A percentile compares a stretch with the other conserved stretches of the same genome.
Evolutionary conservation across 2,329 filamentous ascomycete genomes (phyloP).

Genomic region (Laburnicola sp.): DNA sequence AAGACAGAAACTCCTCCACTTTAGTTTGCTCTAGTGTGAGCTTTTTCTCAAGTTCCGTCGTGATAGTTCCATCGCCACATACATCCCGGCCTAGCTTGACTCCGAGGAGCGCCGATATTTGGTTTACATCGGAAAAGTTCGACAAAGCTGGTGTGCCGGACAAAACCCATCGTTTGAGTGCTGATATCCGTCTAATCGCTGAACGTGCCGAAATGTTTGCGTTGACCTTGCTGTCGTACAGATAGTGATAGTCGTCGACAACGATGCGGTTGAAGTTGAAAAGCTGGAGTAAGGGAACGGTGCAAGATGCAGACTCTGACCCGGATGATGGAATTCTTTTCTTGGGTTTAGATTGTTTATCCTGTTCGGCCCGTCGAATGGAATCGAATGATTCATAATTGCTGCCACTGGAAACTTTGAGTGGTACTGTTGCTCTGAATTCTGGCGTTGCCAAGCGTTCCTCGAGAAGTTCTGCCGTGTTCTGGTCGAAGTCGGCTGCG

Average conservation of each 20-base stretch:
- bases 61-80: slow-evolving; percentile 50
- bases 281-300: slow-evolving; percentile 55
- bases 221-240: slow-evolving; percentile 45
- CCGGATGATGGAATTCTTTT: slow-evolving; percentile 23
- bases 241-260: slow-evolving; percentile 67
- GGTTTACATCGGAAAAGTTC: slow-evolving; percentile 62
- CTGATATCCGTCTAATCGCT: slow-evolving; percentile 51
- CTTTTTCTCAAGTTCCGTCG: slow-evolving; percentile 51
- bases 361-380: slow-evolving; percentile 3
- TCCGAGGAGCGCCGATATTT: slow-evolving; percentile 60
- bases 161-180: slow-evolving; percentile 62
- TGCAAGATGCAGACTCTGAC: neutral
- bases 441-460: slow-evolving; percentile 36
- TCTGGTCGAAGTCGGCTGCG: slow-evolving; percentile 31
- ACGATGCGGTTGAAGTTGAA: slow-evolving; percentile 64
- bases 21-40: slow-evolving; percentile 39
- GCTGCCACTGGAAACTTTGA: slow-evolving; percentile 43
- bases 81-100: slow-evolving; percentile 60
- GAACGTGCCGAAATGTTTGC: slow-evolving; percentile 28
- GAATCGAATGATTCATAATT: slow-evolving; percentile 32
- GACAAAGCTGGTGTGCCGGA: slow-evolving; percentile 64
- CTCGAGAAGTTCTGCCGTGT: slow-evolving; percentile 26
- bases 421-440: slow-evolving; percentile 45
- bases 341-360: neutral
- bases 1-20: slow-evolving; percentile 60